These are phyloP conservation scores for Microdochium bolleyi DNA, from an alignment of 2,329 filamentous ascomycete genomes.

Conservation along the genomic window DNA sequence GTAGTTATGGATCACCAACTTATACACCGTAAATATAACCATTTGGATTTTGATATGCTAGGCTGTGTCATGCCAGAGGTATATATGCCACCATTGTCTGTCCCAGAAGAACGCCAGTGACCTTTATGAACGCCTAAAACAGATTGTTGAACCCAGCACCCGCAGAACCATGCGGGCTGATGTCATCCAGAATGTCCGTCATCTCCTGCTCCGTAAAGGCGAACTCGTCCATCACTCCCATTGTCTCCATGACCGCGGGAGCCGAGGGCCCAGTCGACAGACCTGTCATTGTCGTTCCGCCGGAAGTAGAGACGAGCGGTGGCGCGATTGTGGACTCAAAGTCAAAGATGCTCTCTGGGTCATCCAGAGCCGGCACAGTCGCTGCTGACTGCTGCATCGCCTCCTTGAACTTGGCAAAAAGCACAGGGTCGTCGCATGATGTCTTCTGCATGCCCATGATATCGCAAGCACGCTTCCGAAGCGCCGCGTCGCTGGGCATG, in stretches of 20 bases:
- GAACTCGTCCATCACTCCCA: constrained; percentile 8
- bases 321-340: not conserved
- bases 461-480: constrained; percentile 37
- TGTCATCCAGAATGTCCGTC: constrained; percentile 16
- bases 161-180: constrained; percentile 6
- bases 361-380: not conserved
- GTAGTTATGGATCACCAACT: too few relatives aligned
- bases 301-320: not conserved
- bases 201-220: constrained; percentile 19
- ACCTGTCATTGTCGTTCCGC: not conserved
- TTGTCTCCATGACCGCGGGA: constrained; percentile 9
- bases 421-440: constrained; percentile 43
- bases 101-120: too few relatives aligned
- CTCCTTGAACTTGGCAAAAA: constrained; percentile 46
- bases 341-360: not conserved
- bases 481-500: constrained; percentile 38
- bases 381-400: constrained; percentile 22
- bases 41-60: too few relatives aligned
- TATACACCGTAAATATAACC: too few relatives aligned
- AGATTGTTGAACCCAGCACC: too few relatives aligned
- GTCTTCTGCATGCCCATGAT: constrained; percentile 39
- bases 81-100: too few relatives aligned
- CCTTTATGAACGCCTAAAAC: too few relatives aligned
- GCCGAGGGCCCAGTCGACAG: not conserved
- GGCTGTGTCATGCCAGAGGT: too few relatives aligned